Evolutionary conservation across 495 filamentous ascomycete genomes (phyloP).

Genomic region (Cryomyces minteri): DNA sequence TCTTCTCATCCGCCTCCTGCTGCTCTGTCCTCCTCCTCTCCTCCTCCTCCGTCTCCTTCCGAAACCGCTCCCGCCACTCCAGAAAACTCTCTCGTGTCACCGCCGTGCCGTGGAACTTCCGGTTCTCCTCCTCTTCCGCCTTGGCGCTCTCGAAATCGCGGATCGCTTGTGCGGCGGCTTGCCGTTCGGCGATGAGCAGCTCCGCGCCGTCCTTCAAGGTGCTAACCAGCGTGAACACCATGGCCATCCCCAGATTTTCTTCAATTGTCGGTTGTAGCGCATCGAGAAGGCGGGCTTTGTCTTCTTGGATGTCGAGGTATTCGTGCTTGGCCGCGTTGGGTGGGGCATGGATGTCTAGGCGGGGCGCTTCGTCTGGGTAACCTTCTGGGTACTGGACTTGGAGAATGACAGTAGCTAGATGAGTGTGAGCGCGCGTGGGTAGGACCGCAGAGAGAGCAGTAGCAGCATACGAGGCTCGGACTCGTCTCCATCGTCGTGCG

Average conservation of each 20-base stretch:
- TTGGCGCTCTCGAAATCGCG: slow-evolving; percentile 48
- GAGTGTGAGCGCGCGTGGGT: neutral
- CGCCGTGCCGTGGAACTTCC: slow-evolving; percentile 82
- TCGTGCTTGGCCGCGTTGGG: slow-evolving; percentile 48
- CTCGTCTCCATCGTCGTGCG: slow-evolving; percentile 37
- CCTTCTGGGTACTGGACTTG: slow-evolving; percentile 68
- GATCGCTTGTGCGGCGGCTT: slow-evolving; percentile 35
- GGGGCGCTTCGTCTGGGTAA: slow-evolving; percentile 75
- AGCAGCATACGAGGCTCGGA: slow-evolving; percentile 23
- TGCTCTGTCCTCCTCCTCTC: slow-evolving; percentile 45
- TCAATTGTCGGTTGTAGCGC: slow-evolving; percentile 50
- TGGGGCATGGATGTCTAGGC: slow-evolving; percentile 54
- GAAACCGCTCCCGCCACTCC: slow-evolving; percentile 63
- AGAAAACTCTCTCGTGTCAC: slow-evolving; percentile 74
- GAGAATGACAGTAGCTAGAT: slow-evolving; percentile 45
- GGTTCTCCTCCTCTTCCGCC: slow-evolving; percentile 81
- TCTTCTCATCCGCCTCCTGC: slow-evolving; percentile 55
- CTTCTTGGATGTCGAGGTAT: slow-evolving; percentile 42
- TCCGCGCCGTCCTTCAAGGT: slow-evolving; percentile 80
- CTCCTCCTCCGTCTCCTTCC: slow-evolving; percentile 57
- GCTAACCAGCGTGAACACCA: slow-evolving; percentile 83
- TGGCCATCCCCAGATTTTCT: slow-evolving; percentile 93
- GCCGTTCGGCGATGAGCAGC: slow-evolving; percentile 51
- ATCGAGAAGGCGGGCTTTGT: slow-evolving; percentile 52
- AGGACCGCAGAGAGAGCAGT: too few species aligned